Conservation (phyloP, 2,329 filamentous ascomycete genomes). For the Aspergillus sp. region DNA sequence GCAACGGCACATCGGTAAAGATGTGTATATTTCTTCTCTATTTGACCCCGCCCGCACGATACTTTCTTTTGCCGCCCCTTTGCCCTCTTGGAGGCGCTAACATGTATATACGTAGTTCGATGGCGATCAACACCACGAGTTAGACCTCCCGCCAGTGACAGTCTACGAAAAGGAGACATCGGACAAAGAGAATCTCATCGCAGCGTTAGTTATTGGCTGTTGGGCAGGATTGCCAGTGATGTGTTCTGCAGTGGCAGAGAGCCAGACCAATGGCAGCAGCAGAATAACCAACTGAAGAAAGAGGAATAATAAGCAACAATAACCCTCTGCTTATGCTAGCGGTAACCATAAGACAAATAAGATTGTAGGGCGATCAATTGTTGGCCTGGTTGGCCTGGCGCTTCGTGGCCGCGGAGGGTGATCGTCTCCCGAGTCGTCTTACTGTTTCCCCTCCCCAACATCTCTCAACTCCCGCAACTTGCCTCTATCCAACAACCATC, state of each 20-base stretch:
- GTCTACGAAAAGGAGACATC: background rate
- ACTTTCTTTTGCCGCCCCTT: background rate
- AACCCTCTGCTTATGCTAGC: conserved; percentile 4
- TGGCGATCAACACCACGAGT: background rate
- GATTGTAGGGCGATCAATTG: conserved; percentile 5
- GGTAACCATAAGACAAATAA: conserved; percentile 3
- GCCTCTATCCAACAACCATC: background rate
- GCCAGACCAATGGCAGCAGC: background rate
- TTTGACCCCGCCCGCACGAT: background rate
- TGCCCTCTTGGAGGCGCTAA: background rate
- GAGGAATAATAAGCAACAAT: conserved; percentile 8
- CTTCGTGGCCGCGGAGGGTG: background rate
- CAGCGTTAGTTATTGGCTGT: background rate
- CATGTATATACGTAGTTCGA: background rate
- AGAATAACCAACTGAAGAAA: conserved; percentile 6
- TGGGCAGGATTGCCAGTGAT: background rate
- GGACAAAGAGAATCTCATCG: background rate
- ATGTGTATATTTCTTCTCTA: background rate
- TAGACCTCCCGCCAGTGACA: background rate
- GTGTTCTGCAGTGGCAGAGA: conserved; percentile 1
- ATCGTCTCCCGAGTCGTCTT: background rate
- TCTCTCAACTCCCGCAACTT: background rate
- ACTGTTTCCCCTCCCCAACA: background rate
- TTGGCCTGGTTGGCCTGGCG: conserved; percentile 5
- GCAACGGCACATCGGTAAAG: background rate